These are phyloP conservation scores for Urochloa ruziziensis DNA, from an alignment of 176 grass and related monocot species.

Conservation along the genomic window DNA sequence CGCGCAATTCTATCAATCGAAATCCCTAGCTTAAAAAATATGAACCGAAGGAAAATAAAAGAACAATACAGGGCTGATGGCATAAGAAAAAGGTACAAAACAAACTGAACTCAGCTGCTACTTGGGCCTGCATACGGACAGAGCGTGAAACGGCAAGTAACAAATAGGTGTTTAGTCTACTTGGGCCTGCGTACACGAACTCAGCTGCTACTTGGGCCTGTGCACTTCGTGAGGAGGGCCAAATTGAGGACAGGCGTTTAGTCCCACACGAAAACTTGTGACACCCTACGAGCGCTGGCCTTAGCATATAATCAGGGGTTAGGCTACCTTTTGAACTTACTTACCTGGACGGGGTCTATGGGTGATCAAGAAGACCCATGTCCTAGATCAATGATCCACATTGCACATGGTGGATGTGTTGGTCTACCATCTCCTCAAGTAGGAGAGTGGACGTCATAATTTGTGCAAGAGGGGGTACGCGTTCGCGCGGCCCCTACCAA, in stretches of 20 bases:
- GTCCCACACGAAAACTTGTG: not conserved
- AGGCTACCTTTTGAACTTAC: not conserved
- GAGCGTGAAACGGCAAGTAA: too few species aligned
- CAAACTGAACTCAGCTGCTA: too few species aligned
- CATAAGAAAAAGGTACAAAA: too few species aligned
- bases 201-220: too few species aligned
- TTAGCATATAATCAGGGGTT: not conserved
- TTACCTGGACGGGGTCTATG: slow-evolving; percentile 42
- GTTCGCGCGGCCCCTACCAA: slow-evolving; percentile 44
- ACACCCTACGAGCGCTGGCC: rapidly evolving
- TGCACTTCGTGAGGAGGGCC: too few species aligned
- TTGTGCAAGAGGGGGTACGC: slow-evolving; percentile 34
- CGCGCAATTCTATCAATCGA: too few species aligned
- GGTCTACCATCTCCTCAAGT: not conserved
- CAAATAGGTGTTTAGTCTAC: too few species aligned
- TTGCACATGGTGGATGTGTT: slow-evolving; percentile 30
- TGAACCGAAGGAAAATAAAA: too few species aligned
- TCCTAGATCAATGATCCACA: not conserved
- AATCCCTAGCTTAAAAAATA: too few species aligned
- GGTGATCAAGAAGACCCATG: slow-evolving; percentile 1
- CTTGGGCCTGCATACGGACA: too few species aligned
- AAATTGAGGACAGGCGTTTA: not conserved
- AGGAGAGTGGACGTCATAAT: not conserved
- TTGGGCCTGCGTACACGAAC: too few species aligned
- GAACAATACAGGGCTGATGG: too few species aligned